Conservation (phyloP, 23 red algal species). For the Gracilaria gracilis region DNA sequence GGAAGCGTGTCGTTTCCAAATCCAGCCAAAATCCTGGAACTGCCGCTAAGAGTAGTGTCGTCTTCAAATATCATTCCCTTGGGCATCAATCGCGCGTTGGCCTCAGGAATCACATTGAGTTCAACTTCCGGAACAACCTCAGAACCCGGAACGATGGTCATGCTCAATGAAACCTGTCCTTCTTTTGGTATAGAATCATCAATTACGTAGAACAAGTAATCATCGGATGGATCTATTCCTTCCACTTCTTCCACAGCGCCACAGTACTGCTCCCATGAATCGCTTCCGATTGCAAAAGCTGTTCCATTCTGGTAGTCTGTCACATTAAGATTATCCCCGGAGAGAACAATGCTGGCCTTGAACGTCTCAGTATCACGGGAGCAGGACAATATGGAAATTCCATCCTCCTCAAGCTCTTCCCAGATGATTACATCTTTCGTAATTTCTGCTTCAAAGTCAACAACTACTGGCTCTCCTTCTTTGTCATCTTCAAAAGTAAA, state of each 20-base stretch:
- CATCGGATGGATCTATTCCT: conserved; percentile 30
- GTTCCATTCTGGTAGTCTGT: conserved; percentile 28
- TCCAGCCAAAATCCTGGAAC: too few relatives aligned
- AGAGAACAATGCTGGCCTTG: background rate
- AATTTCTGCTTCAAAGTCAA: too few relatives aligned
- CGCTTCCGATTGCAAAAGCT: conserved; percentile 21
- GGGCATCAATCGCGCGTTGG: background rate
- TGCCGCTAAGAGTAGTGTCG: background rate
- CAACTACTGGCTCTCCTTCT: too few relatives aligned
- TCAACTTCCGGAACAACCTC: conserved; percentile 41
- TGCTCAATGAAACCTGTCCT: conserved; percentile 16
- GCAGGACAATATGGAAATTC: background rate
- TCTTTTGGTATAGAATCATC: background rate
- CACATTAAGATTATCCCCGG: conserved; percentile 8
- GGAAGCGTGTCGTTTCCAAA: conserved; percentile 26
- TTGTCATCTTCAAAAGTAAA: too few relatives aligned
- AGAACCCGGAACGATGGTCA: conserved; percentile 28
- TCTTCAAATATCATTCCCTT: conserved; percentile 6
- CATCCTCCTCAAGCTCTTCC: conserved; percentile 4
- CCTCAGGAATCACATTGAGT: background rate
- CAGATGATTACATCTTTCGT: background rate
- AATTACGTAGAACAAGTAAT: conserved; percentile 31
- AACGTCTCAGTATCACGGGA: background rate
- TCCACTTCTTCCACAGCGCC: conserved; percentile 5
- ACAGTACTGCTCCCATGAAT: conserved; percentile 31